Evolutionary conservation across 2,329 filamentous ascomycete species (phyloP).

Genomic region (Alternaria conjuncta): DNA sequence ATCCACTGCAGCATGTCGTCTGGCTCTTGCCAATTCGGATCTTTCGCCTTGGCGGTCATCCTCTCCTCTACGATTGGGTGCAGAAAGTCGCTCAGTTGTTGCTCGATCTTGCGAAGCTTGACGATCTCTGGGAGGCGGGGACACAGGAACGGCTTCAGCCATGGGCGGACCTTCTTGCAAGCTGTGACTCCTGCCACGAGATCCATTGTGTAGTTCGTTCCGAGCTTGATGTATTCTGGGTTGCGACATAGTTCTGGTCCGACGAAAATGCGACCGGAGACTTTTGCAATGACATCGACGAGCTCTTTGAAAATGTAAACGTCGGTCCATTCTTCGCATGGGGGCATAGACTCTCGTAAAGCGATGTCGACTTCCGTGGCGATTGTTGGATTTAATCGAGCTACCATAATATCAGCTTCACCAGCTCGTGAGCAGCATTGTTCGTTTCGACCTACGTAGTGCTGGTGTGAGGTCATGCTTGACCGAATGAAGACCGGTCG

Average conservation of each 20-base stretch:
- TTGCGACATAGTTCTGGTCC: slow-evolving; percentile 39
- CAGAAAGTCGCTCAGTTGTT: slow-evolving; percentile 20
- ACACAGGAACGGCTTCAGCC: slow-evolving; percentile 32
- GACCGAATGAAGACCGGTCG: slow-evolving; percentile 28
- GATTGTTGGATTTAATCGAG: slow-evolving; percentile 38
- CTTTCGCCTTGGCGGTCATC: slow-evolving; percentile 26
- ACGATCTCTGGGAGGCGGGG: slow-evolving; percentile 34
- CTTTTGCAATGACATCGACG: slow-evolving; percentile 42
- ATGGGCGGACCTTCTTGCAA: slow-evolving; percentile 36
- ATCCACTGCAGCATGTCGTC: slow-evolving; percentile 50
- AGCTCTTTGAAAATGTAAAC: slow-evolving; percentile 36
- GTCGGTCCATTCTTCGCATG: slow-evolving; percentile 42
- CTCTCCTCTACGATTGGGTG: slow-evolving; percentile 35
- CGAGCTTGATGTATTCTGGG: slow-evolving; percentile 38
- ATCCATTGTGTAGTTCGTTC: slow-evolving; percentile 42
- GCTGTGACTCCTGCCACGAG: slow-evolving; percentile 35
- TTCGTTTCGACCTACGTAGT: slow-evolving; percentile 31
- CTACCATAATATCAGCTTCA: slow-evolving; percentile 24
- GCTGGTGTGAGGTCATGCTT: slow-evolving; percentile 45
- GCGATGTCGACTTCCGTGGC: slow-evolving; percentile 39
- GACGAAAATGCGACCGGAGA: slow-evolving; percentile 44
- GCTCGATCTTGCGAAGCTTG: slow-evolving; percentile 25
- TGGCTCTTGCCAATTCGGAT: slow-evolving; percentile 40
- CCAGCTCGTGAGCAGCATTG: background rate
- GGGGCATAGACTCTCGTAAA: slow-evolving; percentile 32